phyloP scores from a whole-genome alignment of 2,329 filamentous ascomycete genomes.

The Phyllosticta capitalensis region DNA sequence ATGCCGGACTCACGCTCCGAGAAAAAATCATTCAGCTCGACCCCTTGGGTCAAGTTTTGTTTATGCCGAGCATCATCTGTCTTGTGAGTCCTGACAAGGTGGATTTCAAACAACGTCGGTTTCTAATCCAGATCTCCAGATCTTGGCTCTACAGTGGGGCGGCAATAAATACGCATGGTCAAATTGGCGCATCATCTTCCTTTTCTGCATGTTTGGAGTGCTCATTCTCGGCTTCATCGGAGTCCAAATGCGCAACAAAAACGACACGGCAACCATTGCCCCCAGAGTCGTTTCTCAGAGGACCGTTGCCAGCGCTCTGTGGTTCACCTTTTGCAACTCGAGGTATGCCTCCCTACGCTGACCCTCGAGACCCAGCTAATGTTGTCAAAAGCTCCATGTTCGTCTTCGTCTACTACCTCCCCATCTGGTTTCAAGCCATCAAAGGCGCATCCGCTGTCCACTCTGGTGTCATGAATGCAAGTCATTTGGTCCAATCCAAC shows the following conservation, averaged over 20 bases:
- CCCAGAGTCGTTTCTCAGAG: slow-evolving; percentile 36
- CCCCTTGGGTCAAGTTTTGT: slow-evolving; percentile 32
- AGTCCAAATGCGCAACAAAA: slow-evolving; percentile 24
- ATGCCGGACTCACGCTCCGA: slow-evolving; percentile 17
- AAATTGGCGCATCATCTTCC: slow-evolving; percentile 36
- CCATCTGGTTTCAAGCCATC: slow-evolving; percentile 43
- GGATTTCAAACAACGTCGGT: neutral
- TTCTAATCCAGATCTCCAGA: neutral
- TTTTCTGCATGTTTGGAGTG: slow-evolving; percentile 35
- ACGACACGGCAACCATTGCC: slow-evolving; percentile 30
- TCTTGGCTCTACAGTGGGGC: slow-evolving; percentile 41
- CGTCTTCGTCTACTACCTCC: slow-evolving; percentile 34
- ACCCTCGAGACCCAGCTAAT: neutral
- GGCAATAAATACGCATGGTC: slow-evolving; percentile 39
- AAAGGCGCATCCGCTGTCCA: slow-evolving; percentile 36
- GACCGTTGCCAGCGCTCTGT: slow-evolving; percentile 34
- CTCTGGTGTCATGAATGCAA: slow-evolving; percentile 32
- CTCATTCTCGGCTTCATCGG: slow-evolving; percentile 32
- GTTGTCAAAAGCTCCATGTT: slow-evolving; percentile 22
- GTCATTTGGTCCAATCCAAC: neutral
- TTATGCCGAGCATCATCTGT: slow-evolving; percentile 40
- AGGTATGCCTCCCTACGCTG: neutral
- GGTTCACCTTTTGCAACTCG: slow-evolving; percentile 23
- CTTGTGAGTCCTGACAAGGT: slow-evolving; percentile 22
- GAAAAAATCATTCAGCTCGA: slow-evolving; percentile 34